Evolutionary conservation across 148 eudicot genomes (phyloP), one percentile per base, ranked within the genome.

Genomic region (Pouteria glomerata): DNA sequence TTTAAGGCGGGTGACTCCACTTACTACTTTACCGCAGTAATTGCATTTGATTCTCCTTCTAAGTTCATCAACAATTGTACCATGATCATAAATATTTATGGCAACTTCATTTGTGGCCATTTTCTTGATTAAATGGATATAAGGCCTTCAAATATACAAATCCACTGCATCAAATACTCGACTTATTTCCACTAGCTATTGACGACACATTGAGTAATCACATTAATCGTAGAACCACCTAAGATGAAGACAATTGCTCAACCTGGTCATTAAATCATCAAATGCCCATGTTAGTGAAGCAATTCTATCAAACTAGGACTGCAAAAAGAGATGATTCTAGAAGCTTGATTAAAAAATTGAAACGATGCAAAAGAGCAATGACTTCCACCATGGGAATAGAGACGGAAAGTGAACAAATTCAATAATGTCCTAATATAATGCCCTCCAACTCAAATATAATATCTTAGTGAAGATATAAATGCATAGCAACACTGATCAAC

Each of bases 11-110:
- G 44, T 66, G 58, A 82, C 82, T 29, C 89, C 88, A 27, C 82
- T 65, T 31, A 87, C 77, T n/a, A 72, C 65, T 68, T 78, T 82
- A 19, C 80, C 84, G 79, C 95, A 87, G 27, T 87, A 78, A 53
- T 74, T 76, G 71, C 95, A 89, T 44, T 83, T 81, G 4, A 83
- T 76, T 73, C 67, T 83, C 50, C 44, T 77, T 63, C 74, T 78
- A 4, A 29, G 27, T 0, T 72, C 71, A 73, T 85, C 80, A 29
- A 85, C 76, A 33, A 80, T 27, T 79, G 60, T 80, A 23, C 95
- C 89, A 74, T 89, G 88, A 37, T 78, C 69, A n/a, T 30, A 64
- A 2, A 63, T 70, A 68, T 83, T 48, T 56, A 63, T 14, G n/a
- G 52, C 61, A n/a, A 21, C 57, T 39, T 53, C 59, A 44, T 27